phyloP scores from a whole-genome alignment of 2,329 filamentous ascomycete genomes.

The Phaeosphaeriaceae sp. region DNA sequence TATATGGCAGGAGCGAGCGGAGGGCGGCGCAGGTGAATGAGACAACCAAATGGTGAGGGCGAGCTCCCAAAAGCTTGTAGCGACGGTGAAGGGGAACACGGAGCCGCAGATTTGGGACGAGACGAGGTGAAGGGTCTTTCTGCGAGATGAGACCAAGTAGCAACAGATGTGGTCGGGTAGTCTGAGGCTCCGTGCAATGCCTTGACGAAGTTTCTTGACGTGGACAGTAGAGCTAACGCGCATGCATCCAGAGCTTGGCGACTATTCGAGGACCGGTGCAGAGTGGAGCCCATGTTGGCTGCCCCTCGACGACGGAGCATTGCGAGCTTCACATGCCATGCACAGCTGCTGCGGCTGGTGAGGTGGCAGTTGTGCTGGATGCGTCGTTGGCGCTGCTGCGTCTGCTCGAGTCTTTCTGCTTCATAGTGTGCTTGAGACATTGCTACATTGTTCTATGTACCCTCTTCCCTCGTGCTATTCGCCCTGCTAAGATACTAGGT shows the following conservation, averaged over 20 bases:
- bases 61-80: constrained; percentile 23
- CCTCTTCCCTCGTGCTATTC: not conserved
- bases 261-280: constrained; percentile 15
- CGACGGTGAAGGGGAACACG: constrained; percentile 24
- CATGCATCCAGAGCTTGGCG: constrained; percentile 26
- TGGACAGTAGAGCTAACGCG: constrained; percentile 38
- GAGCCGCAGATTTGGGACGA: constrained; percentile 21
- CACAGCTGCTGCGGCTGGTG: not conserved
- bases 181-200: constrained; percentile 35
- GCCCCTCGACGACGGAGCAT: constrained; percentile 6
- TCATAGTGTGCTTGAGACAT: not conserved
- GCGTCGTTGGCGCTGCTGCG: not conserved
- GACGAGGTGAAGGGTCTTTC: constrained; percentile 21
- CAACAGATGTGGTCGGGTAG: constrained; percentile 35
- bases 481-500: not conserved
- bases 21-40: constrained; percentile 36
- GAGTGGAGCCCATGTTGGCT: constrained; percentile 4
- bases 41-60: constrained; percentile 18
- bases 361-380: not conserved
- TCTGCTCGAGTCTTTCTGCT: not conserved
- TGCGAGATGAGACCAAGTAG: constrained; percentile 34
- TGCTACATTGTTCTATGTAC: not conserved
- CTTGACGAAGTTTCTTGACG: constrained; percentile 39
- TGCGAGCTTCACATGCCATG: not conserved
- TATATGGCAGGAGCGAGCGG: constrained; percentile 17